A percentile compares a stretch with the other conserved stretches of the same genome.
phyloP scores from a whole-genome alignment of 2,329 filamentous ascomycete genomes.

The Diplodia intermedia region DNA sequence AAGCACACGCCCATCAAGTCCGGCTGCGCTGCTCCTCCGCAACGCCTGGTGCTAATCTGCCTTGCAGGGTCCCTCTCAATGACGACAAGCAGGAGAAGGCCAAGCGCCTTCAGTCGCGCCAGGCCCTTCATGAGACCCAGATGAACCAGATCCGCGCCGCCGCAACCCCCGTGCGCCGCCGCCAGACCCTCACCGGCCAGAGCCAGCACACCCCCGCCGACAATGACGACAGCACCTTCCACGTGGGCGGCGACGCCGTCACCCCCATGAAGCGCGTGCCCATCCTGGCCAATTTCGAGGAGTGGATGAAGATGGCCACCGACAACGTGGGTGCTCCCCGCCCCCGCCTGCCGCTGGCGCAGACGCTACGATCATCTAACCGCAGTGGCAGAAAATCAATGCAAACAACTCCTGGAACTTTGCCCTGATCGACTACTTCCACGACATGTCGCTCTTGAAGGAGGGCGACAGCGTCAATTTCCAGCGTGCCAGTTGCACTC shows the following conservation, averaged over 20 bases:
- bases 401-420: conserved; percentile 99
- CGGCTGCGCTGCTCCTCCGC: conserved; percentile 7
- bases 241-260: conserved; percentile 74
- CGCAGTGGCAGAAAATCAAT: conserved; percentile 70
- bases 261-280: conserved; percentile 95
- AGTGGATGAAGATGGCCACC: conserved; percentile 99
- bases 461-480: conserved; percentile 98
- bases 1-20: conserved; percentile 42
- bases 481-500: conserved; percentile 95
- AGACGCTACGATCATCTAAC: conserved; percentile 33
- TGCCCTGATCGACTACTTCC: conserved; percentile 99
- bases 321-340: conserved; percentile 67
- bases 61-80: conserved; percentile 84
- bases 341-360: neutral
- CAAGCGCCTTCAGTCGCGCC: conserved; percentile 82
- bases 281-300: conserved; percentile 96
- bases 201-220: conserved; percentile 60
- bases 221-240: conserved; percentile 63
- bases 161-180: conserved; percentile 69
- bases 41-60: conserved; percentile 9
- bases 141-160: conserved; percentile 90
- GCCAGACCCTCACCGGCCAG: conserved; percentile 60
- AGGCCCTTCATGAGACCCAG: conserved; percentile 86
- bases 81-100: conserved; percentile 95
- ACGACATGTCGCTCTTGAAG: conserved; percentile 96